Conservation (phyloP, 495 filamentous ascomycete species). For the Penicillium flavigenum region DNA sequence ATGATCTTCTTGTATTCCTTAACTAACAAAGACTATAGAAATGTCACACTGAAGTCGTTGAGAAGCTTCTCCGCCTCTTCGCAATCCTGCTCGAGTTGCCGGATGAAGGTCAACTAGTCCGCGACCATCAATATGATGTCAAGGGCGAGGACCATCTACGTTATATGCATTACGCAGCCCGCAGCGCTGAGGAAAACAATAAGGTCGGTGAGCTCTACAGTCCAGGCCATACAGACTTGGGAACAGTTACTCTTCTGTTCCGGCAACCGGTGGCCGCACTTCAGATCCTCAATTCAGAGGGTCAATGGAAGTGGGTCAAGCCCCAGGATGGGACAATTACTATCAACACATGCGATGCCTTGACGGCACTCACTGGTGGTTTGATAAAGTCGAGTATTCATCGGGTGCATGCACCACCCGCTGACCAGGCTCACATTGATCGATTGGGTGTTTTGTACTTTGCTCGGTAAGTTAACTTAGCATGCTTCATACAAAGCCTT, state of each 20-base stretch:
- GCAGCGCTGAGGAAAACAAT: conserved; percentile 43
- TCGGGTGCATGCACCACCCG: conserved; percentile 50
- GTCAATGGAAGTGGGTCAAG: conserved; percentile 43
- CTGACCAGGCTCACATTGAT: conserved; percentile 52
- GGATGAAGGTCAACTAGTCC: conserved; percentile 48
- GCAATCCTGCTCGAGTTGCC: conserved; percentile 52
- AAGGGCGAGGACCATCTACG: conserved; percentile 52
- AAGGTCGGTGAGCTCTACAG: conserved; percentile 34
- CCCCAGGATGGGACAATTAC: conserved; percentile 52
- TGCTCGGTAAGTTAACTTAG: conserved; percentile 25
- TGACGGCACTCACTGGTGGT: conserved; percentile 48
- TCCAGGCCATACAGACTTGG: conserved; percentile 42
- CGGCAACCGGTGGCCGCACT: conserved; percentile 52
- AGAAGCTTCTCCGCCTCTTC: conserved; percentile 52
- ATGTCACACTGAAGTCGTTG: conserved; percentile 50
- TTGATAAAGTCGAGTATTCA: conserved; percentile 54
- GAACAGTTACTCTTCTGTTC: conserved; percentile 45
- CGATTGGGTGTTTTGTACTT: conserved; percentile 52
- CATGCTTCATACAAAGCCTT: neutral
- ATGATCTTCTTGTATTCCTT: too few relatives aligned
- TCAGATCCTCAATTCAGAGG: conserved; percentile 41
- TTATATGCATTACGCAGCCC: conserved; percentile 53
- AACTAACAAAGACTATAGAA: conserved; percentile 29
- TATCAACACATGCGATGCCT: conserved; percentile 52
- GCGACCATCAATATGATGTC: conserved; percentile 47